Base-by-base conservation (phyloP, 495 filamentous ascomycete genomes). In the Parathielavia appendiculata region DNA sequence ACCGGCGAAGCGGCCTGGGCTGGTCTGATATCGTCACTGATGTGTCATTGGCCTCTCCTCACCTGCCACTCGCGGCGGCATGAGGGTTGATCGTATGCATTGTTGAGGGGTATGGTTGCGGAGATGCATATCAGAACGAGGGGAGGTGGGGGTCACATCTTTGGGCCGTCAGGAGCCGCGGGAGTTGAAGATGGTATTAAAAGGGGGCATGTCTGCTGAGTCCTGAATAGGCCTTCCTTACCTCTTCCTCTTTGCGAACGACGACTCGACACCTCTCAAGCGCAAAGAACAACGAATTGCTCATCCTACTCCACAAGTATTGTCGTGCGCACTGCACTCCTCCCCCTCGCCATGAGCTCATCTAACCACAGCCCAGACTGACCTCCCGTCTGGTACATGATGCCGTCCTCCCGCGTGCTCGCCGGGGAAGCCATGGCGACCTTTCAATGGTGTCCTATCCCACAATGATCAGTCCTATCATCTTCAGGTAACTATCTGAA, bases 401-500 rank as follows among this genome's bases (percentile, higher is more conserved):
- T 60, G 51, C 62, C 58, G 39, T 23, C 46, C 38, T 22, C 41
- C 30, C 39, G 5, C 14, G 14, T 39, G 10, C n/a, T 23, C 35
- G 46, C 36, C 34, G 43, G 49, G 58, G 57, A 64, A 65, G 60
- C 63, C 53, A 63, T 63, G 66, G 23, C 14, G 46, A 36, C 47
- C 63, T 60, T 68, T 63, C 51, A 51, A 26, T 62, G 58, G 63
- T 65, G 55, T 65, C 39, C n/a, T 38, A 56, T 56, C 40, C 61
- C 40, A 49, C 54, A 57, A 62, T 65, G 65, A 69, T 69, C 66
- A 69, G 40, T 51, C 9, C 40, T 63, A 44, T 51, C 56, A 56
- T 51, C 45, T 64, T 70, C 69, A 73, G 70, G 70, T 71, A 67
- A 73, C 60, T 68, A 71, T 73, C 67, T 71, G 66, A 65, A 67